Percentiles rank a stretch among this genome's conserved stretches.
phyloP scores from a whole-genome alignment of 2,329 filamentous ascomycete species.

The Fusarium nygamai region DNA sequence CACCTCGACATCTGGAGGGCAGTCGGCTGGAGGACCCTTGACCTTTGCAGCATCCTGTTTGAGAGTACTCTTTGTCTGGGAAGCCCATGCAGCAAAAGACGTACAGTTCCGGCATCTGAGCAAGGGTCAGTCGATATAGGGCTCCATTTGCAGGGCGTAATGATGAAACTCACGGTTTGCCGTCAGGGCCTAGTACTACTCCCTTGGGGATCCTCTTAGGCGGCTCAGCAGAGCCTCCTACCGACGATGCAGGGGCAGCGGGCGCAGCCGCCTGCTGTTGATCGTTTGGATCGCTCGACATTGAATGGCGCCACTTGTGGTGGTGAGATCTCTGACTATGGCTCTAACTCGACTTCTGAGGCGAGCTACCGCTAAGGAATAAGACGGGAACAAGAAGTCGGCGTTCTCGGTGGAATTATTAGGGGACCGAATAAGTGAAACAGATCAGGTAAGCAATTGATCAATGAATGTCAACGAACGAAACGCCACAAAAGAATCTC shows the following conservation, averaged over 20 bases:
- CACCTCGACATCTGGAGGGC: conserved; percentile 87
- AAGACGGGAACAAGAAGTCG: conserved; percentile 8
- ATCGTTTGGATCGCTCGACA: conserved; percentile 44
- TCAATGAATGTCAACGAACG: neutral
- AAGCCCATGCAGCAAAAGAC: conserved; percentile 59
- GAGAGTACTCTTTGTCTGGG: conserved; percentile 59
- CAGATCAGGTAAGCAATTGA: neutral
- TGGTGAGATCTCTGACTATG: conserved; percentile 15
- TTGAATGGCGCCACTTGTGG: conserved; percentile 29
- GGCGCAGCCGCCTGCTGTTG: conserved; percentile 36
- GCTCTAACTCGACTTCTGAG: neutral
- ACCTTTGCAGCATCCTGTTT: conserved; percentile 46
- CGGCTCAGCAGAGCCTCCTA: conserved; percentile 44
- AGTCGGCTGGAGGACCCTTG: conserved; percentile 67
- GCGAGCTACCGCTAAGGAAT: conserved; percentile 6
- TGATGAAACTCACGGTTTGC: conserved; percentile 75
- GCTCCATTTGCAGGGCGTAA: conserved; percentile 15
- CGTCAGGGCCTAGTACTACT: conserved; percentile 80
- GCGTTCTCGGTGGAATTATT: conserved; percentile 7
- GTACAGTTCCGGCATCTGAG: conserved; percentile 48
- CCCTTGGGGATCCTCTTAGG: conserved; percentile 73
- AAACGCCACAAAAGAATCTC: neutral
- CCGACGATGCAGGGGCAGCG: conserved; percentile 29
- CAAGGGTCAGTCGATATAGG: conserved; percentile 24
- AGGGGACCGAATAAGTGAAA: neutral